Evolutionary conservation across 2,329 filamentous ascomycete species (phyloP), one percentile per base, ranked within the genome.

Genomic region (Pseudogymnoascus sp.): DNA sequence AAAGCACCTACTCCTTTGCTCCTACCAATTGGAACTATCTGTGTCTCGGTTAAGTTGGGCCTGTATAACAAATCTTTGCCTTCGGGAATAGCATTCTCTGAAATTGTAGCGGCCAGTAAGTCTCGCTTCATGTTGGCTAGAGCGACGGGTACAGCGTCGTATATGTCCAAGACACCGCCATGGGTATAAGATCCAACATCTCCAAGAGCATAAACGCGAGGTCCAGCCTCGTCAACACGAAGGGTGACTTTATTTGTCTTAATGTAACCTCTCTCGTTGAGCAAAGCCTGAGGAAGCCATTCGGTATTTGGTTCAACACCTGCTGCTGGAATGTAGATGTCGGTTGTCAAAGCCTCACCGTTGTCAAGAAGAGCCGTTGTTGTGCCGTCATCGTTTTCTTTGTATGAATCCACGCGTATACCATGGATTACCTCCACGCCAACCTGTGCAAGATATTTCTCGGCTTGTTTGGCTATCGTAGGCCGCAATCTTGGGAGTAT

Each of bases 341-440:
- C 78, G 0, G 76, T 73, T 2, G 72, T 65, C 2, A 78, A 63
- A 1, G 65, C 70, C 38, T 71, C 65, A 0, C 76, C 78, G 59
- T 76, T 70, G 2, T 71, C 70, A 0, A 82, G 73, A 0, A 66
- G 71, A 2, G 81, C 60, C 0, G 65, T 74, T 3, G 73, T 69
- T 22, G 68, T 70, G 6, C 67, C 59, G 0, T 68, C 67, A 0
- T 74, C 38, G 1, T 65, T 61, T 1, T 65, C 65, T 0, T 60
- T 68, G 0, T 73, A 75, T 2, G 72, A 69, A 0, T 59, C 60
- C 10, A 82, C 75, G 0, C 71, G 68, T 1, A 68, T 65, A n/a
- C 75, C 73, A 61, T 78, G 78, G 28, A 79, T 37, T 0, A 82
- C 70, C 0, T 68, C 73, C n/a, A 82, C 80, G 0, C 80, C 79